Conservation (phyloP, 306 rosid genomes). For the Acacia acuminata region DNA sequence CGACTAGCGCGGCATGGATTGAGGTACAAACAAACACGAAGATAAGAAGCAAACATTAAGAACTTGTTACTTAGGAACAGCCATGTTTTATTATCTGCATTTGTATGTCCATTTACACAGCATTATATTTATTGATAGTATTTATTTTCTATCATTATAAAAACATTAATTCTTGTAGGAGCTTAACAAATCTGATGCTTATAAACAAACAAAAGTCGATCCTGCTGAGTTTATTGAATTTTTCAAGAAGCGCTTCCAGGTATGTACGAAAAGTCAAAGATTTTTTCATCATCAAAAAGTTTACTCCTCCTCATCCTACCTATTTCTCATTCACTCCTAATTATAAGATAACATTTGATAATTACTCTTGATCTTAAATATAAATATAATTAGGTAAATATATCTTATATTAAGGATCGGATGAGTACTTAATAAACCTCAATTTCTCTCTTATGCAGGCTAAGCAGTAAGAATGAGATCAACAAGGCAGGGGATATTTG, state of each 20-base stretch:
- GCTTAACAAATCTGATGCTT: conserved; percentile 60
- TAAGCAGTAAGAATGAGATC: not conserved
- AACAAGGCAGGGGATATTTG: not conserved
- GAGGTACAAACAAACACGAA: conserved; percentile 41
- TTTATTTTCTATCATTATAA: no score
- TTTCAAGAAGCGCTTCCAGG: conserved; percentile 41
- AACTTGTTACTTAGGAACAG: not conserved
- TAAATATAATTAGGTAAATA: no score
- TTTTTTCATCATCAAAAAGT: not conserved
- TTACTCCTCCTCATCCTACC: no score
- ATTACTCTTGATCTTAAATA: no score
- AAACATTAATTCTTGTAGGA: conserved; percentile 36
- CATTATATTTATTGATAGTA: not conserved
- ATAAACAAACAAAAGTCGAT: conserved; percentile 60
- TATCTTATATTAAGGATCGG: no score
- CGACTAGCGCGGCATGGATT: conserved; percentile 59
- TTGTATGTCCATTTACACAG: no score
- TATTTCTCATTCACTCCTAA: no score
- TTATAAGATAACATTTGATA: no score
- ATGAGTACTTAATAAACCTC: not conserved
- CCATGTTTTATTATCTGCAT: not conserved
- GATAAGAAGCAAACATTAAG: not conserved
- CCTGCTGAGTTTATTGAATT: conserved; percentile 43
- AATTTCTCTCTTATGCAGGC: not conserved
- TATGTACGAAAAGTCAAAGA: not conserved